phyloP scores from a whole-genome alignment of 2,329 filamentous ascomycete species.

The Thelonectria blattea region DNA sequence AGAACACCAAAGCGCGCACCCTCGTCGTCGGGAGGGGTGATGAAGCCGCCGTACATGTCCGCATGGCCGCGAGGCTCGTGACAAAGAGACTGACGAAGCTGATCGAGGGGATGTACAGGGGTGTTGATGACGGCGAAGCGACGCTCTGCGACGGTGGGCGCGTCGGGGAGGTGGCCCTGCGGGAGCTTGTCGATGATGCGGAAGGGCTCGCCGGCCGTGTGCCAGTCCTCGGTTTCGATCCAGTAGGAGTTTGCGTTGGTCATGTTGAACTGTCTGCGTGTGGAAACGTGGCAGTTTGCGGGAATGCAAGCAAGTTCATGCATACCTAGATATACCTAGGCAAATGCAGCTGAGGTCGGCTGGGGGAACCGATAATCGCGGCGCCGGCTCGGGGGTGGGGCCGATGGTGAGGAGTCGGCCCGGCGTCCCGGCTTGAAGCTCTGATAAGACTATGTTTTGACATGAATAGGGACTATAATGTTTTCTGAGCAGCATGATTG shows the following conservation, averaged over 20 bases:
- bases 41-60: conserved; percentile 38
- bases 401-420: too few species aligned
- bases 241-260: conserved; percentile 21
- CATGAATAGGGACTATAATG: too few species aligned
- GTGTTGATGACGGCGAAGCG: conserved; percentile 3
- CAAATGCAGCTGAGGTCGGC: too few species aligned
- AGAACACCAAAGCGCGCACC: conserved; percentile 35
- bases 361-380: too few species aligned
- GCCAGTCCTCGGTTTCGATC: conserved; percentile 37
- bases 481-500: too few species aligned
- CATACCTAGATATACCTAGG: too few species aligned
- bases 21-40: conserved; percentile 30
- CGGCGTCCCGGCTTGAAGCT: too few species aligned
- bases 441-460: too few species aligned
- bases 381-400: too few species aligned
- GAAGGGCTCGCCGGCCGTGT: conserved; percentile 38
- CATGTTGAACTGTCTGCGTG: neutral
- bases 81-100: conserved; percentile 24
- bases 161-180: neutral
- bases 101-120: conserved; percentile 15
- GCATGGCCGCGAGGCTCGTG: conserved; percentile 29
- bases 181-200: conserved; percentile 31
- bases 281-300: neutral
- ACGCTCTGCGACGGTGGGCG: conserved; percentile 16
- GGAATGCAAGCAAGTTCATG: too few species aligned